phyloP scores from a whole-genome alignment of 805 yeast species.

The Wickerhamiella azymoides region DNA sequence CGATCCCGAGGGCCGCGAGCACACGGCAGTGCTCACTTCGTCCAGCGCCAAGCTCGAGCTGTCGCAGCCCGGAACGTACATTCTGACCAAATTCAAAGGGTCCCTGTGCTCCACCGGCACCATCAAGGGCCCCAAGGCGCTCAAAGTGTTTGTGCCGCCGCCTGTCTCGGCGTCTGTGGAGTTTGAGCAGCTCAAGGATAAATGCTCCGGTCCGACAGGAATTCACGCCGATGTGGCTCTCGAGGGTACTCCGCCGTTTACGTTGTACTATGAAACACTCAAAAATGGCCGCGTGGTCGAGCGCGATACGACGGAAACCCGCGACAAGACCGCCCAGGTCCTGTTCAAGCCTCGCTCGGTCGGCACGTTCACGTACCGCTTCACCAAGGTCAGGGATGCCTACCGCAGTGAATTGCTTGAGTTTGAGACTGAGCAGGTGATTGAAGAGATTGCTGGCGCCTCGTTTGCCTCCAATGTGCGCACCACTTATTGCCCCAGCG shows the following conservation, averaged over 20 bases:
- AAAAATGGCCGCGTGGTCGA: conserved; percentile 25
- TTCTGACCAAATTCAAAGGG: conserved; percentile 40
- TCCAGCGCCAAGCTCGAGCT: not conserved
- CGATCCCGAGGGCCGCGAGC: conserved; percentile 2
- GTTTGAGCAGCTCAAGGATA: conserved; percentile 53
- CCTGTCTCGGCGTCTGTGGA: conserved; percentile 34
- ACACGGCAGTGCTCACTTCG: not conserved
- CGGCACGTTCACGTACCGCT: conserved; percentile 67
- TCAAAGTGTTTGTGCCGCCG: conserved; percentile 45
- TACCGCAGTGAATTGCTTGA: conserved; percentile 29
- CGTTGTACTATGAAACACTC: conserved; percentile 43
- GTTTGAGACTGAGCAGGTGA: conserved; percentile 19
- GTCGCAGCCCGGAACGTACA: conserved; percentile 53
- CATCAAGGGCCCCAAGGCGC: conserved; percentile 36
- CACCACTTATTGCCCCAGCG: conserved; percentile 35
- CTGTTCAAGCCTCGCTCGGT: conserved; percentile 65
- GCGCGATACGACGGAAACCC: conserved; percentile 22
- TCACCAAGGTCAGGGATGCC: conserved; percentile 41
- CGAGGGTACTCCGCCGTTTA: conserved; percentile 74
- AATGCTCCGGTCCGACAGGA: conserved; percentile 89
- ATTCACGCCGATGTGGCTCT: conserved; percentile 54
- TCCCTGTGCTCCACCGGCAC: conserved; percentile 35
- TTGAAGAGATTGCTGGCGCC: conserved; percentile 29
- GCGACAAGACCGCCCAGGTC: conserved; percentile 37
- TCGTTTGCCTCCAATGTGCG: conserved; percentile 19